These are phyloP conservation scores for Penicillium subrubescens DNA, from an alignment of 495 filamentous ascomycete species.

Conservation along the genomic window DNA sequence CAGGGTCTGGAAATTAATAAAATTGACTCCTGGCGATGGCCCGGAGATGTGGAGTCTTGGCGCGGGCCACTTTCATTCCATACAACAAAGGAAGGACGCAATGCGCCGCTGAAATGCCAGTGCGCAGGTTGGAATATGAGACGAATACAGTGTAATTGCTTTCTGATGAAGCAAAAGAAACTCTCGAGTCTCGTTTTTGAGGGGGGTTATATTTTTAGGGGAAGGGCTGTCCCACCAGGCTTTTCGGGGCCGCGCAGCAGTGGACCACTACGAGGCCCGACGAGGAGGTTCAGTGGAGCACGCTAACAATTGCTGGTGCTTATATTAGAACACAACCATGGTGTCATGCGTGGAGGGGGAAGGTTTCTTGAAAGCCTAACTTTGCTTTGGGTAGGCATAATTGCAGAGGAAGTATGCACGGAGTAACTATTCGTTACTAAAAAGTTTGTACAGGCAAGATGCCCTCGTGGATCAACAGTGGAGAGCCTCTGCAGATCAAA, in stretches of 20 bases:
- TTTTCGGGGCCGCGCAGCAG: slow-evolving; percentile 27
- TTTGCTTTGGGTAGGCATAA: not conserved
- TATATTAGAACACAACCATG: slow-evolving; percentile 25
- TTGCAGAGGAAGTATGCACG: not conserved
- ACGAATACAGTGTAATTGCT: not conserved
- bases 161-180: not conserved
- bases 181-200: not conserved
- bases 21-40: slow-evolving; percentile 15
- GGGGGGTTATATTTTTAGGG: not conserved
- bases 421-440: not conserved
- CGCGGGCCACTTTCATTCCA: slow-evolving; percentile 14
- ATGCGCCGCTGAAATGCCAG: not conserved
- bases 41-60: slow-evolving; percentile 29
- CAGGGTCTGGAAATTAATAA: slow-evolving; percentile 28
- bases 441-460: not conserved
- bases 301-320: slow-evolving; percentile 23
- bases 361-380: not conserved
- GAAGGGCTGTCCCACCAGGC: slow-evolving; percentile 18
- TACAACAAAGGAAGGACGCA: slow-evolving; percentile 6
- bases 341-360: not conserved
- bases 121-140: not conserved
- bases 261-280: slow-evolving; percentile 27
- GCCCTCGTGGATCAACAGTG: not conserved
- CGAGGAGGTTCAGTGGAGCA: slow-evolving; percentile 29
- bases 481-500: not conserved